A percentile compares a stretch with the other conserved stretches of the same genome.
phyloP scores from a whole-genome alignment of 257 asterid genomes.

The Solanum dulcamara region DNA sequence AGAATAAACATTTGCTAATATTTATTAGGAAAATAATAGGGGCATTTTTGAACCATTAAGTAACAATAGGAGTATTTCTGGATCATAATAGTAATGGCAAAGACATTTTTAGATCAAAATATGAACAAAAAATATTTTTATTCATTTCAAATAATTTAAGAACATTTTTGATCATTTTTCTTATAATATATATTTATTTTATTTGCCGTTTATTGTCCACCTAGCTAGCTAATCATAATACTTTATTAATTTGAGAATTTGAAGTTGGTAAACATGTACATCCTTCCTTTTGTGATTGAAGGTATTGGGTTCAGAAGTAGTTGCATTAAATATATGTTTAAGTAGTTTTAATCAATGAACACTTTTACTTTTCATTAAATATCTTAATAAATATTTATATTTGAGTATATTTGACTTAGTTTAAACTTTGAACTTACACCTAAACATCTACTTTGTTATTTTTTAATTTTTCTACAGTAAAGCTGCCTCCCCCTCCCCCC shows the following conservation, averaged over 20 bases:
- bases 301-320: neutral
- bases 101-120: too few relatives aligned
- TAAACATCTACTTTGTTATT: neutral
- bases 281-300: accelerated
- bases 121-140: too few relatives aligned
- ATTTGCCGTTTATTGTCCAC: neutral
- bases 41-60: too few relatives aligned
- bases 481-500: too few relatives aligned
- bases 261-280: neutral
- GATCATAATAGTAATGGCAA: too few relatives aligned
- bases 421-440: neutral
- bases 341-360: neutral
- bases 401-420: neutral
- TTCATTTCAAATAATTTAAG: too few relatives aligned
- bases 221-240: neutral
- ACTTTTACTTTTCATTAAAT: neutral
- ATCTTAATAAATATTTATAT: neutral
- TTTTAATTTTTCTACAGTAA: too few relatives aligned
- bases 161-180: too few relatives aligned
- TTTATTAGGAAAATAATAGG: too few relatives aligned
- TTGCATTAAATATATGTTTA: neutral
- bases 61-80: too few relatives aligned
- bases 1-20: too few relatives aligned
- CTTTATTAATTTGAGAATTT: neutral
- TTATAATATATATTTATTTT: too few relatives aligned